These are phyloP conservation scores for Entomortierella chlamydospora DNA, from an alignment of 192 early-diverging fungal genomes.

Conservation along the genomic window DNA sequence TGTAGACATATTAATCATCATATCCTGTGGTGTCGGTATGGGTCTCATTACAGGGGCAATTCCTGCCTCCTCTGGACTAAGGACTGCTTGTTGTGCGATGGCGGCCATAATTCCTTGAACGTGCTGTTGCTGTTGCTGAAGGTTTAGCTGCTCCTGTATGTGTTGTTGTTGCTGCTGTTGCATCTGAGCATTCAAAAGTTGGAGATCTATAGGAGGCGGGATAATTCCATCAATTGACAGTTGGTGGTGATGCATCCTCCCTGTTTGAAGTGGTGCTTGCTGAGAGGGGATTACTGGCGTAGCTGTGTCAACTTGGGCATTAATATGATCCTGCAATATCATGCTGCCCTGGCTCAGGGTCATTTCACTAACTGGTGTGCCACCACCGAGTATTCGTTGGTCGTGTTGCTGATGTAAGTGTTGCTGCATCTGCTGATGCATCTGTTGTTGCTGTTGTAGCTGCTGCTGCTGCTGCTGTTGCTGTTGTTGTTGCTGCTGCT, in stretches of 20 bases:
- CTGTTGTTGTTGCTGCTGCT: conserved; percentile 29
- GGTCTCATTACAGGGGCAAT: conserved; percentile 24
- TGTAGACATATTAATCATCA: neutral
- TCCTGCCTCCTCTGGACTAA: conserved; percentile 15
- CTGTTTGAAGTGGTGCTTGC: conserved; percentile 12
- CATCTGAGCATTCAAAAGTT: conserved; percentile 31
- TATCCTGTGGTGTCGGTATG: conserved; percentile 1
- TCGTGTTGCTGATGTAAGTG: conserved; percentile 18
- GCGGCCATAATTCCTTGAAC: conserved; percentile 30
- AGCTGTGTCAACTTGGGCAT: conserved; percentile 7
- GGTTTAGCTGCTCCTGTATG: neutral
- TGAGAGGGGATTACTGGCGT: conserved; percentile 52
- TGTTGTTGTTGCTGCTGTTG: conserved; percentile 16
- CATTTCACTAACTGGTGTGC: conserved; percentile 2
- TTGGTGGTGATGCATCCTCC: conserved; percentile 40
- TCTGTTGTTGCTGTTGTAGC: conserved; percentile 27
- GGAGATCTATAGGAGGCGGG: conserved; percentile 23
- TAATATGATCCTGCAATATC: conserved; percentile 15
- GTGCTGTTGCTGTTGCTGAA: conserved; percentile 29
- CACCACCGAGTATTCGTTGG: neutral
- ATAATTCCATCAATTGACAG: conserved; percentile 35
- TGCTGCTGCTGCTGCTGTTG: conserved; percentile 30
- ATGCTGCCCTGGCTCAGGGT: conserved; percentile 1
- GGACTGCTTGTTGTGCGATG: conserved; percentile 16
- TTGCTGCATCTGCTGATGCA: conserved; percentile 19